Percentiles rank a stretch among this genome's conserved stretches.
phyloP scores from a whole-genome alignment of 495 filamentous ascomycete genomes.

The Aspergillus carlsbadensis region DNA sequence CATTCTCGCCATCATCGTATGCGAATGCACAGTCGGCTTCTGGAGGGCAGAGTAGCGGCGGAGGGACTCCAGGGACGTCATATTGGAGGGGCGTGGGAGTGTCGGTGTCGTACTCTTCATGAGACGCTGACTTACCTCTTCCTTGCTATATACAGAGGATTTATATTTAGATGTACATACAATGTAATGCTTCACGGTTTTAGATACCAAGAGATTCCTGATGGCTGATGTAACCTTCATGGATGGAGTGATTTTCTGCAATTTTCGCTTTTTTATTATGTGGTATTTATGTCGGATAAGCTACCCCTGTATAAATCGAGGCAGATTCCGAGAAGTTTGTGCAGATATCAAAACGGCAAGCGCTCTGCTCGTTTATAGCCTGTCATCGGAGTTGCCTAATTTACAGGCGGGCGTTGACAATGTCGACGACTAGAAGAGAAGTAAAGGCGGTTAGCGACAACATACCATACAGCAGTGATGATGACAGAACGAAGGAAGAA shows the following conservation, averaged over 20 bases:
- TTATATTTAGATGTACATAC: conserved; percentile 11
- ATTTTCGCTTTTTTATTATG: not conserved
- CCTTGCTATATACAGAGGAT: not conserved
- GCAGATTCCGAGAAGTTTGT: not conserved
- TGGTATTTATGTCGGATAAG: not conserved
- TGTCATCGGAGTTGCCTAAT: not conserved
- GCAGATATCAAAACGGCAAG: not conserved
- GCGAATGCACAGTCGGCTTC: conserved; percentile 23
- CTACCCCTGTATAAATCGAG: not conserved
- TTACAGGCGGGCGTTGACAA: conserved; percentile 61
- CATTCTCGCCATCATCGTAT: conserved; percentile 38
- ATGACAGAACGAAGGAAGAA: conserved; percentile 5
- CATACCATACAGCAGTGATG: not conserved
- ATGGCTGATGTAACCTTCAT: too few species aligned
- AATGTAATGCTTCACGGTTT: conserved; percentile 10
- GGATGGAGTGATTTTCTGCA: not conserved
- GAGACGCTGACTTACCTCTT: conserved; percentile 13
- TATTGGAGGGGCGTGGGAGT: conserved; percentile 68
- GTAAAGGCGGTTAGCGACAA: not conserved
- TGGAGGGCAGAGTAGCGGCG: conserved; percentile 57
- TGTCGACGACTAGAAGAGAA: conserved; percentile 56
- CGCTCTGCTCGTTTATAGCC: not conserved
- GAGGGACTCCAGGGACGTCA: conserved; percentile 62
- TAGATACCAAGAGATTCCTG: not conserved
- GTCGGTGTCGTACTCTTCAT: conserved; percentile 91